Evolutionary conservation across 805 yeast genomes (phyloP).

Genomic region (Ogataea haglerorum): DNA sequence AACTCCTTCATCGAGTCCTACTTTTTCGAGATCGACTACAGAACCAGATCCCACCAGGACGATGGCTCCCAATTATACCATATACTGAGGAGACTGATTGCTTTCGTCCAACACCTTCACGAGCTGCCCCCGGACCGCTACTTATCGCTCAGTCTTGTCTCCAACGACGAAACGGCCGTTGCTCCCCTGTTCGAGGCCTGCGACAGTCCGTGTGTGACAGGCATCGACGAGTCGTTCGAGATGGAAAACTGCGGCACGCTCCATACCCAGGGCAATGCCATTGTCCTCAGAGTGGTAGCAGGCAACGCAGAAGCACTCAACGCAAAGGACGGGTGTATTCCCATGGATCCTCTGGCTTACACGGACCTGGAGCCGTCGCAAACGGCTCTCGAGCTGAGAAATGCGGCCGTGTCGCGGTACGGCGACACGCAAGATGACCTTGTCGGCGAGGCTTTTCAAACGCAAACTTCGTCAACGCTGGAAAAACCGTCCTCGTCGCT

Average conservation of each 20-base stretch:
- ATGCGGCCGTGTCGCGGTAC: not conserved
- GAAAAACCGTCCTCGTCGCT: not conserved
- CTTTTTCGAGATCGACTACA: slow-evolving; percentile 33
- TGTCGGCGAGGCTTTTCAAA: not conserved
- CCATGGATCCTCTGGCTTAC: not conserved
- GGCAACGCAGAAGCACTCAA: too few relatives aligned
- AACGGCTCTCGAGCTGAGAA: slow-evolving; percentile 22
- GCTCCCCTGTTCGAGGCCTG: not conserved
- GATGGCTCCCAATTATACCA: slow-evolving; percentile 37
- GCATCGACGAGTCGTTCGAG: slow-evolving; percentile 8
- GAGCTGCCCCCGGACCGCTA: slow-evolving; percentile 42
- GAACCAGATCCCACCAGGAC: not conserved
- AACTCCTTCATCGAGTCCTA: slow-evolving; percentile 45
- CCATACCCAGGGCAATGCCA: too few relatives aligned
- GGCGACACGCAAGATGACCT: slow-evolving; percentile 2
- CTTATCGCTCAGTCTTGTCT: not conserved
- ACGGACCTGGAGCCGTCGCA: slow-evolving; percentile 16
- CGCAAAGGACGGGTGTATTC: too few relatives aligned
- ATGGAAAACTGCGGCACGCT: slow-evolving; percentile 24
- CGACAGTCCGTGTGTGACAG: not conserved
- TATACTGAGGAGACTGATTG: slow-evolving; percentile 48
- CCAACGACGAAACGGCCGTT: not conserved
- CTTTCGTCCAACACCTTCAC: slow-evolving; percentile 51
- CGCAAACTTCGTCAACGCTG: not conserved
- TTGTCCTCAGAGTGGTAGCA: too few relatives aligned